phyloP scores from a whole-genome alignment of 371 early-diverging fungal species.

The Mucor racemosus region DNA sequence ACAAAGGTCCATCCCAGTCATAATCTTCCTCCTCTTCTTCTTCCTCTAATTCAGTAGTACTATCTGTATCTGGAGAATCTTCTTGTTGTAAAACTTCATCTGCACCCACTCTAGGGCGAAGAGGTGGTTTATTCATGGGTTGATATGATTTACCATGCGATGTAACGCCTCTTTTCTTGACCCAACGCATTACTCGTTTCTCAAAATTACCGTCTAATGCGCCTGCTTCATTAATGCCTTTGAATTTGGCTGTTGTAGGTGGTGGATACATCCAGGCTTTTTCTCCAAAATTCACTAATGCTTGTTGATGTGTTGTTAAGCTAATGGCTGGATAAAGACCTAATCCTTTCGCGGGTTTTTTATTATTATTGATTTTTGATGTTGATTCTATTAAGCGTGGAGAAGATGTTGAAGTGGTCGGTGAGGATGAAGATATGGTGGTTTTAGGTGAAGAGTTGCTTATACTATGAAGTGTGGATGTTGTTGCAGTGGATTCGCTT shows the following conservation, averaged over 20 bases:
- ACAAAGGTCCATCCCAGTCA: conserved; percentile 45
- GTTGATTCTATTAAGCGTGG: background rate
- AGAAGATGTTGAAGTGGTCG: background rate
- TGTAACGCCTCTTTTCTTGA: conserved; percentile 23
- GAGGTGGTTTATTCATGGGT: conserved; percentile 18
- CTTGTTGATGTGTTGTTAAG: conserved; percentile 51
- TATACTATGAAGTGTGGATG: conserved; percentile 7
- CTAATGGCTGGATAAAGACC: conserved; percentile 56
- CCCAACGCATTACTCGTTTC: conserved; percentile 30
- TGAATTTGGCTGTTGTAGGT: conserved; percentile 31
- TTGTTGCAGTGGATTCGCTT: conserved; percentile 7
- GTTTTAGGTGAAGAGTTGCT: conserved; percentile 2
- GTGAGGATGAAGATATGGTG: background rate
- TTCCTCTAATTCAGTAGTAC: conserved; percentile 9
- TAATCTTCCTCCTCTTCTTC: conserved; percentile 19
- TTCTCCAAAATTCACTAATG: conserved; percentile 50
- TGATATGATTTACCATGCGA: conserved; percentile 20
- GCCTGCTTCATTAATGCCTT: conserved; percentile 40
- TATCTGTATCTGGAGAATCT: conserved; percentile 16
- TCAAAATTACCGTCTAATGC: conserved; percentile 27
- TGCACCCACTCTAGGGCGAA: conserved; percentile 21
- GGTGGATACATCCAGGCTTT: conserved; percentile 55
- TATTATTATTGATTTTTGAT: background rate
- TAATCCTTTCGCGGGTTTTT: conserved; percentile 23
- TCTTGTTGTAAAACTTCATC: conserved; percentile 3